Evolutionary conservation across 441 rosid genomes (phyloP), one percentile per base, ranked within the genome.

Genomic region (Jatropha podagrica): DNA sequence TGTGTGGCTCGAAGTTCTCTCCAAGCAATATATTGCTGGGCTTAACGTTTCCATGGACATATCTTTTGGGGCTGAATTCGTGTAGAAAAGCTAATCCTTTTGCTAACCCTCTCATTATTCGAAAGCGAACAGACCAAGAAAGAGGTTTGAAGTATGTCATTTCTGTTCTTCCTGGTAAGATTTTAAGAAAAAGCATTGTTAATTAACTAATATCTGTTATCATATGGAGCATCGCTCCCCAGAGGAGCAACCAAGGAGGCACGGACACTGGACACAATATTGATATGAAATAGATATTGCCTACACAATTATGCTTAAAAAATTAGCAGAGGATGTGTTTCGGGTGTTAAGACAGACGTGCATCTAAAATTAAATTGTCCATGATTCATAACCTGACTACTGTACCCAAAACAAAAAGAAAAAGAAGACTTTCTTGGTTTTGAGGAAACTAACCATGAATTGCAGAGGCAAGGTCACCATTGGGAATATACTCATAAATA

Each of bases 41-140:
- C 87, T 88, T 91, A 82, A 95, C 75, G 80, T 95, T 92, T 80
- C 97, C 97, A 65, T 93, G 98, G 76, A 95, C 96, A 61, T 95
- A 91, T 72, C 90, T 92, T 83, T 90, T 95, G 74, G 92, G 95
- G 80, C 93, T 90, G 72, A 88, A 85, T 84, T 95, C 99, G 59
- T 95, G 98, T 55, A 95, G 87, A 84, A 89, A 89, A 66, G 83
- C 87, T 77, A 95, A 83, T 66, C 98, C 98, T 74, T 81, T 92
- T 3, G 93, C 96, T 37, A 85, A 49, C 48, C 97, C 97, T 81
- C 86, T 89, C 64, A 87, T 85, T 82, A 95, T 79, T 84, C 56
- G 83, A 75, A 95, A 48, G 44, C 96, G 83, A 15, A 78, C 76
- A 37, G 90, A 85, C 97, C 99, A 95, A 10, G 89, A 72, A 75